Base-by-base conservation (phyloP, 495 filamentous ascomycete genomes). In the Friedmanniomyces simplex region DNA sequence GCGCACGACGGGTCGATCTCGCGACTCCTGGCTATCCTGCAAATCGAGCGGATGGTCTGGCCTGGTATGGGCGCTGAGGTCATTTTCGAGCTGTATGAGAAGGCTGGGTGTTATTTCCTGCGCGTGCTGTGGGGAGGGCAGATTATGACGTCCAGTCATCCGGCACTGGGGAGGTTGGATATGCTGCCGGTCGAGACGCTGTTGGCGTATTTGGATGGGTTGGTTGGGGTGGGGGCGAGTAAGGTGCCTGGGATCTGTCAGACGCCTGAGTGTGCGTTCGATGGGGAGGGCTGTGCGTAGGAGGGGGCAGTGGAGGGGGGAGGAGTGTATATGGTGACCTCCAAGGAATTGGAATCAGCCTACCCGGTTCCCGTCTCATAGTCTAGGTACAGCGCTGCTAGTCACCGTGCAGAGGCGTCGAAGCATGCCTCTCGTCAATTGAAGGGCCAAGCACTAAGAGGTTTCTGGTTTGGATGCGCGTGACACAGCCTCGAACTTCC, bases 51-150 rank as follows among this genome's bases (percentile, higher is more conserved):
- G 39, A 88, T 87, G 83, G 79, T 86, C 3, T 88, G 85, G 85
- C 84, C 83, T 0, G 85, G 85, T 0, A 85, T 88, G 82, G 85
- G 85, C 0, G 70, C 74, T 10, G 84, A 87, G 66, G 71, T 87
- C 6, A 75, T 85, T 0, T 86, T 88, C 64, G 85, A 88, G 71
- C 42, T 85, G 12, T 84, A 80, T 53, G 70, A 45, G 51, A 63
- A 66, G 57, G 47, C 54, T 30, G 49, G 45, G 12, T 59, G 60
- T 45, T 62, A 56, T 21, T 65, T 54, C 42, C 32, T 65, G 41
- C 49, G 84, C 50, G 79, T 87, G 0, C 62, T 88, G 18, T 88
- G 79, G 74, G 77, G 79, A 32, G 84, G 84, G 0, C 66, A 73
- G 63, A 73, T 82, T n/a, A 62, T 88, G 48, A 66, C 57, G 52